Evolutionary conservation across 192 early-diverging fungal species (phyloP).

Genomic region (Helicostylum pulchrum): DNA sequence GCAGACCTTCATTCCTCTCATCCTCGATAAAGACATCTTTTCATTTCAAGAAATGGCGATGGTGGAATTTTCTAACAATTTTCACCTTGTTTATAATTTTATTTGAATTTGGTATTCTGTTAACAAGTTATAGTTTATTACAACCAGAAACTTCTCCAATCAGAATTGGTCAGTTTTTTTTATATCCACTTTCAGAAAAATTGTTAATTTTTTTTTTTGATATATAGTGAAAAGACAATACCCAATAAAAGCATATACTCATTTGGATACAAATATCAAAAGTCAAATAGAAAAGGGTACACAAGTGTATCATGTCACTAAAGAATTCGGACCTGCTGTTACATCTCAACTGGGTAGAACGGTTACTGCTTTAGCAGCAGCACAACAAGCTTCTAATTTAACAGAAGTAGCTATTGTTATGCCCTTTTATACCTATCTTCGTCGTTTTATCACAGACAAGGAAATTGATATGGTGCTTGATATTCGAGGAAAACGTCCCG

Average conservation of each 20-base stretch:
- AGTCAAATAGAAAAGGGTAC: constrained; percentile 35
- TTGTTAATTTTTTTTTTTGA: not conserved
- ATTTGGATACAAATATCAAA: constrained; percentile 35
- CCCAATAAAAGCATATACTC: constrained; percentile 43
- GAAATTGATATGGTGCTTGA: constrained; percentile 35
- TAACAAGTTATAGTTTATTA: constrained; percentile 17
- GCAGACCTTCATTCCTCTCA: not conserved
- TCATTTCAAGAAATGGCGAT: constrained; percentile 28
- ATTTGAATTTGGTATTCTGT: constrained; percentile 12
- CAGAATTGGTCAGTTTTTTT: constrained; percentile 27
- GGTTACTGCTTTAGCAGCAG: constrained; percentile 46
- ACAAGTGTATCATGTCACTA: constrained; percentile 55
- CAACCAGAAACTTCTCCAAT: constrained; percentile 19
- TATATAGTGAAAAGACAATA: constrained; percentile 44
- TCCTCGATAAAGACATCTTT: not conserved
- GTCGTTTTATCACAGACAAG: constrained; percentile 27
- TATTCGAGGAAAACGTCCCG: constrained; percentile 38
- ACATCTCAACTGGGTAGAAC: constrained; percentile 51
- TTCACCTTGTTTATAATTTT: constrained; percentile 13
- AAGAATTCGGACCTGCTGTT: constrained; percentile 52
- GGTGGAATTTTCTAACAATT: constrained; percentile 28
- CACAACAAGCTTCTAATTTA: constrained; percentile 38
- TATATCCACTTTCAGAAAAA: not conserved
- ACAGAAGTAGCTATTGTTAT: constrained; percentile 51
- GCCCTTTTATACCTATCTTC: constrained; percentile 52